Conservation (phyloP, 495 filamentous ascomycete species). For the Penicillium subrubescens region DNA sequence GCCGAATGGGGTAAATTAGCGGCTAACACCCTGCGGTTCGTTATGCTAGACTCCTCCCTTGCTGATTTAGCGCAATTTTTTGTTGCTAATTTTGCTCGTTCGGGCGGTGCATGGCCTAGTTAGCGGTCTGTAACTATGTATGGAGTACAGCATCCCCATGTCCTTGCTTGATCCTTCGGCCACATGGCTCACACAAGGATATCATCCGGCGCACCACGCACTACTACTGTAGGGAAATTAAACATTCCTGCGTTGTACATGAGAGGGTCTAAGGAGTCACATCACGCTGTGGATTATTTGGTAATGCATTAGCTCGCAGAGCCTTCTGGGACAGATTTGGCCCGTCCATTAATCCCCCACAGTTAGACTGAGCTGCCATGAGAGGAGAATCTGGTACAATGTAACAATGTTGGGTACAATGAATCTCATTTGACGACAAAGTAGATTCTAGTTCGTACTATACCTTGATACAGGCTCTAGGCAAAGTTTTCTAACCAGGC, state of each 20-base stretch:
- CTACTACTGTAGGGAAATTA: not conserved
- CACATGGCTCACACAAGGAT: constrained; percentile 22
- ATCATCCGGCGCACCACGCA: not conserved
- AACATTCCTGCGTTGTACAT: not conserved
- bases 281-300: not conserved
- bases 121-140: not conserved
- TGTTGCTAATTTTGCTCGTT: constrained; percentile 7
- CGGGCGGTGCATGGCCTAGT: not conserved
- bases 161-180: constrained; percentile 14
- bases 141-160: not conserved
- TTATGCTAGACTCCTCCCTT: not conserved
- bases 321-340: not conserved
- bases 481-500: not conserved
- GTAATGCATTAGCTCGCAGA: not conserved
- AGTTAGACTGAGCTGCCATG: too few relatives aligned
- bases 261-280: not conserved
- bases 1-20: constrained; percentile 7
- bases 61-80: not conserved
- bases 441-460: too few relatives aligned
- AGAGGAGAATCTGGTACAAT: too few relatives aligned
- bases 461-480: too few relatives aligned
- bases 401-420: too few relatives aligned
- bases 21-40: not conserved
- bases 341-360: too few relatives aligned
- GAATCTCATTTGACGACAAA: too few relatives aligned